These are phyloP conservation scores for Colletotrichum karsti DNA, from an alignment of 2,329 filamentous ascomycete species.

Conservation along the genomic window DNA sequence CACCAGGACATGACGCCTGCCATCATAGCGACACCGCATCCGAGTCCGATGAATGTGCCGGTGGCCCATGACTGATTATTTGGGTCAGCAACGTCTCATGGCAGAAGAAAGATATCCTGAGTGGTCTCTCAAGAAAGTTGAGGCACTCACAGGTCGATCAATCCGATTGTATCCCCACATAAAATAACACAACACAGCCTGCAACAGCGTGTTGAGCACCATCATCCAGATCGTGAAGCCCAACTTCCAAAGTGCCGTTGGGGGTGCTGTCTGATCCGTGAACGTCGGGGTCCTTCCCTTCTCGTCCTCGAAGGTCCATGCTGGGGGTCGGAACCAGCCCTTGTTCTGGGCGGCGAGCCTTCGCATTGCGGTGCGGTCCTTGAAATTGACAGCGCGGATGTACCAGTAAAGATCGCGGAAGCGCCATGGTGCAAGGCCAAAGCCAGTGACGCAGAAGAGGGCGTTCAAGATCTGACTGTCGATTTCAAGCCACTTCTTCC, in stretches of 20 bases:
- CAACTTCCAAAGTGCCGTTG: conserved; percentile 34
- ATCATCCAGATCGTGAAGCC: conserved; percentile 36
- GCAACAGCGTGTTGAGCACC: conserved; percentile 33
- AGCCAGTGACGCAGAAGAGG: conserved; percentile 87
- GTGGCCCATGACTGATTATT: conserved; percentile 30
- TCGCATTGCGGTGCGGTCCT: conserved; percentile 31
- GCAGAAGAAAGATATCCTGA: not conserved
- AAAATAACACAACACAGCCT: conserved; percentile 34
- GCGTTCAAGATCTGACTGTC: conserved; percentile 58
- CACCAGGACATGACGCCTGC: conserved; percentile 36
- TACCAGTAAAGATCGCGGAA: conserved; percentile 32
- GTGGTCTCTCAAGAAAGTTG: not conserved
- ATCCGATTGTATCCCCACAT: conserved; percentile 37
- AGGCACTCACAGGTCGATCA: conserved; percentile 32
- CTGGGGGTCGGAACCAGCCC: conserved; percentile 37
- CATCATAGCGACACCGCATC: conserved; percentile 34
- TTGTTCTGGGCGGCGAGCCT: conserved; percentile 33
- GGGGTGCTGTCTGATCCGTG: conserved; percentile 31
- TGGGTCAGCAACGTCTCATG: not conserved
- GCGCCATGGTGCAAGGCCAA: conserved; percentile 82
- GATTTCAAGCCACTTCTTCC: conserved; percentile 31
- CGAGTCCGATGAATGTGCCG: conserved; percentile 34
- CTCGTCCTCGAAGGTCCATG: conserved; percentile 30
- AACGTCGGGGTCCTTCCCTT: conserved; percentile 28
- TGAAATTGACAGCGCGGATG: conserved; percentile 30